Evolutionary conservation across 1,284 basidiomycete genomes (phyloP).

Genomic region (Testicularia cyperi): DNA sequence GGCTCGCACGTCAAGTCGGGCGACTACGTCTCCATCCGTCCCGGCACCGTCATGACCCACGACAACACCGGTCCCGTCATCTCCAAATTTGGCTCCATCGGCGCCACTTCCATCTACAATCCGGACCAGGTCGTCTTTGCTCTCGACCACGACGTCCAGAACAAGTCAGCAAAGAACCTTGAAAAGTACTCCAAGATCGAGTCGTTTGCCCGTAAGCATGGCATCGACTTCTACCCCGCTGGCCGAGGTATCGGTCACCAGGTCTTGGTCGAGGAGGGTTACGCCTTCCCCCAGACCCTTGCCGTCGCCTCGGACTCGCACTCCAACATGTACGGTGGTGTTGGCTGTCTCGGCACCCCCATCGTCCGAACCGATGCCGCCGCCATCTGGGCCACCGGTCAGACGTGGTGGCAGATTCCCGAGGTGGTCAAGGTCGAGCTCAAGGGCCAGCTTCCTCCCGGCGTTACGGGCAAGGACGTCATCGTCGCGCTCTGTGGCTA

Average conservation of each 20-base stretch:
- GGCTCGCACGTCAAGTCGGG: conserved; percentile 73
- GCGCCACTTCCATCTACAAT: conserved; percentile 81
- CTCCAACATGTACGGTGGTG: conserved; percentile 98
- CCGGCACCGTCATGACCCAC: conserved; percentile 76
- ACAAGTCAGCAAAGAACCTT: conserved; percentile 89
- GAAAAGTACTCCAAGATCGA: conserved; percentile 92
- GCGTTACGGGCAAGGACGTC: conserved; percentile 97
- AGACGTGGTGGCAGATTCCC: conserved; percentile 99
- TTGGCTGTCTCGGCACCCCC: conserved; percentile 94
- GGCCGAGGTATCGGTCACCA: conserved; percentile 86
- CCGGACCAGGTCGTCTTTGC: conserved; percentile 89
- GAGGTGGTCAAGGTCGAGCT: conserved; percentile 94
- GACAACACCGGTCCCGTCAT: conserved; percentile 98
- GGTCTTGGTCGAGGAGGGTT: conserved; percentile 58
- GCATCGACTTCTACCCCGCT: conserved; percentile 93
- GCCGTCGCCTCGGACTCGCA: conserved; percentile 88
- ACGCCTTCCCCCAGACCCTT: conserved; percentile 59
- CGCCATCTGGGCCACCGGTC: conserved; percentile 96
- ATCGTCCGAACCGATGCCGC: conserved; percentile 79
- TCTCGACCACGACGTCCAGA: conserved; percentile 97
- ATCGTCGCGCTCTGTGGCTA: conserved; percentile 95
- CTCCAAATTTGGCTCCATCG: conserved; percentile 85
- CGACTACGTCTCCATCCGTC: conserved; percentile 98
- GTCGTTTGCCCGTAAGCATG: conserved; percentile 80
- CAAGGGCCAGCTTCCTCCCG: conserved; percentile 75